Percentiles rank a stretch among this genome's conserved stretches.
phyloP scores from a whole-genome alignment of 2,329 filamentous ascomycete genomes.

The Gliomastix tumulicola region DNA sequence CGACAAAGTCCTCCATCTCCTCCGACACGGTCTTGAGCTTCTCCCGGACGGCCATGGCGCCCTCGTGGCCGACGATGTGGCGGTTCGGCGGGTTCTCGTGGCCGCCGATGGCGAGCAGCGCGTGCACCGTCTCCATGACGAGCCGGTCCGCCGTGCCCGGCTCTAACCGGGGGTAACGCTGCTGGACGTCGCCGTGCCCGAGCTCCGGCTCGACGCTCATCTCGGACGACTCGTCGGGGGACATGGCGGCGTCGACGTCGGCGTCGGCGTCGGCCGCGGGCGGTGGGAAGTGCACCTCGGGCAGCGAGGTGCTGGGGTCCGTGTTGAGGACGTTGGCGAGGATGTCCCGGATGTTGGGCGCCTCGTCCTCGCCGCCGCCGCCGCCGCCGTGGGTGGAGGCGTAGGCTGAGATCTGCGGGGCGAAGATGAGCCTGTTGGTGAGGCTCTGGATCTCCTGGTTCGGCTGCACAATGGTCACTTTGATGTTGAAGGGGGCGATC shows the following conservation, averaged over 20 bases:
- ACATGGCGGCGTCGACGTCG: constrained; percentile 1
- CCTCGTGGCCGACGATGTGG: constrained; percentile 90
- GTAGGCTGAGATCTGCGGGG: constrained; percentile 62
- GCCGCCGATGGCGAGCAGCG: constrained; percentile 83
- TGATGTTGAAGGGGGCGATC: constrained; percentile 93
- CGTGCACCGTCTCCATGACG: constrained; percentile 84
- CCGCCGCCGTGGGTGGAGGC: too few species aligned
- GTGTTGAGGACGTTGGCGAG: constrained; percentile 72
- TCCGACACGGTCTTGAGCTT: constrained; percentile 95
- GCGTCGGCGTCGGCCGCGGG: constrained; percentile 1
- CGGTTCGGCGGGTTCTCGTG: constrained; percentile 92
- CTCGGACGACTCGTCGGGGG: constrained; percentile 20
- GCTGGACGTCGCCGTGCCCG: constrained; percentile 40
- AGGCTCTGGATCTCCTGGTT: constrained; percentile 87
- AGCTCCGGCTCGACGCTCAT: constrained; percentile 22
- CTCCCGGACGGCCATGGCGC: constrained; percentile 81
- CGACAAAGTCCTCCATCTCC: constrained; percentile 92
- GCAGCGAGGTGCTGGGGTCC: constrained; percentile 57
- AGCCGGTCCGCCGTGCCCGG: constrained; percentile 62
- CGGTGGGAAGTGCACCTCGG: constrained; percentile 12
- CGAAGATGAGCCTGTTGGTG: constrained; percentile 80
- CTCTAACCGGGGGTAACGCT: constrained; percentile 69
- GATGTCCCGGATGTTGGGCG: constrained; percentile 78
- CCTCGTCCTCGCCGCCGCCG: constrained; percentile 36
- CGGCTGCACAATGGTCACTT: constrained; percentile 90